phyloP scores from a whole-genome alignment of 345 rosid species.

The Arabidopsis suecica region DNA sequence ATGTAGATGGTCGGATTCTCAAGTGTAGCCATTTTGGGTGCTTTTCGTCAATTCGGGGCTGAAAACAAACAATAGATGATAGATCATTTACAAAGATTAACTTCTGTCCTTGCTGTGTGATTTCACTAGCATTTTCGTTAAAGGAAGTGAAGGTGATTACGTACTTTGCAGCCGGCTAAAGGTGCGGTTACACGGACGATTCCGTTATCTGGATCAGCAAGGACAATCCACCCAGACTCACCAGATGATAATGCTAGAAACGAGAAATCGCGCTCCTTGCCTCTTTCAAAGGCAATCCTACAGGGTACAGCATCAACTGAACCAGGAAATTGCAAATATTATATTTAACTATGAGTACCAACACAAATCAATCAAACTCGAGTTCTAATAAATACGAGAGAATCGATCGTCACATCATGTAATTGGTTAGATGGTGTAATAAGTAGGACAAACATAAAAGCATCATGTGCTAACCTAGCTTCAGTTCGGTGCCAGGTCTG shows the following conservation, averaged over 20 bases:
- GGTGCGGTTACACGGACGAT: constrained; percentile 83
- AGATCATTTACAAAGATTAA: background rate
- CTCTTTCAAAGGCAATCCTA: constrained; percentile 94
- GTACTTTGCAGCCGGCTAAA: constrained; percentile 69
- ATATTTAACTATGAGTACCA: too few relatives aligned
- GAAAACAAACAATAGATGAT: constrained; percentile 31
- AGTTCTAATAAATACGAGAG: background rate
- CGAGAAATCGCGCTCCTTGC: constrained; percentile 78
- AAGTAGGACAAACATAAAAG: background rate
- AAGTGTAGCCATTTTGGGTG: constrained; percentile 89
- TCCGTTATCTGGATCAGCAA: constrained; percentile 71
- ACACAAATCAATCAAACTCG: constrained; percentile 24
- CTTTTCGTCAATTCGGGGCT: constrained; percentile 89
- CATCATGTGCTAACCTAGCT: constrained; percentile 60
- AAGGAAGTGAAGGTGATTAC: constrained; percentile 18
- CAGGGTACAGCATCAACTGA: constrained; percentile 93
- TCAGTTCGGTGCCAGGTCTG: constrained; percentile 79
- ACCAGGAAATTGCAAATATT: constrained; percentile 32
- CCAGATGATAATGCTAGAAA: constrained; percentile 76
- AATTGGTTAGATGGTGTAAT: background rate
- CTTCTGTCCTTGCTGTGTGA: constrained; percentile 1
- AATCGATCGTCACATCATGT: background rate
- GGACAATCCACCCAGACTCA: constrained; percentile 85
- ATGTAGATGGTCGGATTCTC: constrained; percentile 78
- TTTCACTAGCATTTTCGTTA: constrained; percentile 1